Base-by-base conservation (phyloP, 1,284 basidiomycete species). In the Afroboletus lepidellus region DNA sequence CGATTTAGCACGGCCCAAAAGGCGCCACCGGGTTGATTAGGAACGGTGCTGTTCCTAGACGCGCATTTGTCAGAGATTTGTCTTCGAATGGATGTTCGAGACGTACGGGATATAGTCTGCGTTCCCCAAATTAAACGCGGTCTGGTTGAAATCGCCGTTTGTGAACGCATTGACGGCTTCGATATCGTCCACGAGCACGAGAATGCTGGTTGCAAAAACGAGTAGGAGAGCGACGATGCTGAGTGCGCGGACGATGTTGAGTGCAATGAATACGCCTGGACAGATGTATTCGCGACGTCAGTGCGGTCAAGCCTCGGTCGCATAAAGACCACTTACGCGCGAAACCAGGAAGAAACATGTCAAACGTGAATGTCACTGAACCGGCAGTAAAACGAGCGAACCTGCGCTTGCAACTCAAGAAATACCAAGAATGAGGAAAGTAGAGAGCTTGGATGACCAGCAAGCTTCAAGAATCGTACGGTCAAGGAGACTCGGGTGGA, bases 1-100 rank as follows among this genome's bases (percentile, higher is more conserved):
- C 90, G 78, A 65, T 90, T 87, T 48, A 94, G 74, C 45, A 94
- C 84, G 1, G 90, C 86, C 88, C 91, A 94, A 70, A 94, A 93
- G 2, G 81, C 82, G 16, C 92, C 92, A 3, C 88, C 92, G 42
- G 90, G 76, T 70, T 95, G 90, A 64, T 92, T 89, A 0, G 92
- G 91, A 5, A 94, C 87, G 2, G 90, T 88, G 66, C 84, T 87
- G 53, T 77, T 75, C 52, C 87, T 90, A 57, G 6, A 57, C 11
- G 46, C 45, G 8, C 11, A 8, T 39, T n/a, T 39, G 34, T 53
- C 50, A 53, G 51, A 23, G 47, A 21, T 32, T 18, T 3, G 8
- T 9, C 23, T 18, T 29, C 32, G 16, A 8, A 12, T 16, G 8
- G 32, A 49, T 15, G 13, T 15, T 42, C 15, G 5, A 37, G 44